Conservation (phyloP, 2,329 filamentous ascomycete species). For the Colletotrichum camelliae region DNA sequence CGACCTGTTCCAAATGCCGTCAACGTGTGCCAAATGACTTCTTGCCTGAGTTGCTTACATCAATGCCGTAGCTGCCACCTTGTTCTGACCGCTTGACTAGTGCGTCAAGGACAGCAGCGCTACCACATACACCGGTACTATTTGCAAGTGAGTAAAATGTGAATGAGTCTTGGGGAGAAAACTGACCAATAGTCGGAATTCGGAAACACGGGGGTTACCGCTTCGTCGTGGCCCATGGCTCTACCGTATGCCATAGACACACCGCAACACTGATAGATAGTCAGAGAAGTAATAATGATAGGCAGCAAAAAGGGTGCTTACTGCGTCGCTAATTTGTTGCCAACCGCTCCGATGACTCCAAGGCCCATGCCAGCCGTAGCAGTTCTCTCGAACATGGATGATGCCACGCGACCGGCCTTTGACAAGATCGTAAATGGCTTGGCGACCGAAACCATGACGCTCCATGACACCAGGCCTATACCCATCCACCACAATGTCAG, state of each 20-base stretch:
- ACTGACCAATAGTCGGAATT: slow-evolving; percentile 33
- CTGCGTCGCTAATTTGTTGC: slow-evolving; percentile 58
- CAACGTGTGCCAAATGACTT: neutral
- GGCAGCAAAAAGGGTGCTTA: slow-evolving; percentile 6
- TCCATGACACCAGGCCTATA: slow-evolving; percentile 54
- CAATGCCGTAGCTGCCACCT: slow-evolving; percentile 22
- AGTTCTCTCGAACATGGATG: slow-evolving; percentile 56
- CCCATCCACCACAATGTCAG: slow-evolving; percentile 55
- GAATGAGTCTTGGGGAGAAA: neutral
- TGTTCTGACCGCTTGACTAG: slow-evolving; percentile 41
- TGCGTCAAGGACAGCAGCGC: slow-evolving; percentile 44
- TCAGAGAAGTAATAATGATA: neutral
- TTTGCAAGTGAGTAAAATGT: neutral
- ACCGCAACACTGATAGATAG: slow-evolving; percentile 36
- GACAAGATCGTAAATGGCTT: slow-evolving; percentile 44
- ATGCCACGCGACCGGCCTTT: slow-evolving; percentile 28
- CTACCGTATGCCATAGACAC: slow-evolving; percentile 50
- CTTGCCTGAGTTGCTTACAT: slow-evolving; percentile 16
- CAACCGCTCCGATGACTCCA: slow-evolving; percentile 52
- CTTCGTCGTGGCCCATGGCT: slow-evolving; percentile 39
- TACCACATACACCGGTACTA: slow-evolving; percentile 47
- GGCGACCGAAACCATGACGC: slow-evolving; percentile 47
- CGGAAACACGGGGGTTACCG: slow-evolving; percentile 32
- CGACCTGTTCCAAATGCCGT: slow-evolving; percentile 20
- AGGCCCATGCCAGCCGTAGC: slow-evolving; percentile 56